These are phyloP conservation scores for Vigna radiata DNA, from an alignment of 306 rosid species.

Conservation along the genomic window DNA sequence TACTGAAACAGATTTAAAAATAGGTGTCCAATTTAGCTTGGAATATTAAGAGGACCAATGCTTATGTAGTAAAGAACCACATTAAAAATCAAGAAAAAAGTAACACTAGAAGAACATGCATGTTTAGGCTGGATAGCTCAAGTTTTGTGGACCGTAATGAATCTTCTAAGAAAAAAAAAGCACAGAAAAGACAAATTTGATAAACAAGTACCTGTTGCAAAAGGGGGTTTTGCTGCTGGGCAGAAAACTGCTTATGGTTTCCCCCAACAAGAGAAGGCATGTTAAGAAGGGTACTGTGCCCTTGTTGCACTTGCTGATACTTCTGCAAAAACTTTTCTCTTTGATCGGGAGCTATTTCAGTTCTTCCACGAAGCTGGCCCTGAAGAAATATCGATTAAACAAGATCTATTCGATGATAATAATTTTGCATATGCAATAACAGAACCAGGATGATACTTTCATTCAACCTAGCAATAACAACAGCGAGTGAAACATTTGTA, in stretches of 20 bases:
- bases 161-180: conserved; percentile 17
- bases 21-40: background rate
- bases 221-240: conserved; percentile 85
- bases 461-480: conserved; percentile 37
- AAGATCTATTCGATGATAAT: conserved; percentile 37
- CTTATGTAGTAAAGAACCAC: conserved; percentile 15
- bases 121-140: conserved; percentile 28
- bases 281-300: conserved; percentile 75
- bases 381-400: conserved; percentile 49
- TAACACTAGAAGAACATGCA: conserved; percentile 20
- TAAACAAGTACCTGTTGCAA: conserved; percentile 75
- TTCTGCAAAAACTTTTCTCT: conserved; percentile 96
- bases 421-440: conserved; percentile 2
- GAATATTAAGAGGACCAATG: conserved; percentile 19
- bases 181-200: conserved; percentile 33
- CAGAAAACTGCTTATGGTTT: conserved; percentile 82
- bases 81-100: background rate
- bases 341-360: conserved; percentile 96
- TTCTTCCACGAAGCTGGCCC: conserved; percentile 91
- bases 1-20: conserved; percentile 23
- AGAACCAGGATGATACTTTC: conserved; percentile 13
- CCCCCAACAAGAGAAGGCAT: conserved; percentile 85
- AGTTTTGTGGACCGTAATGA: conserved; percentile 8
- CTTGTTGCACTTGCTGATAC: conserved; percentile 94
- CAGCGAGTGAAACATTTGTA: conserved; percentile 24